Evolutionary conservation across 768 basidiomycete genomes (phyloP).

Genomic region (Mrakia frigida): DNA sequence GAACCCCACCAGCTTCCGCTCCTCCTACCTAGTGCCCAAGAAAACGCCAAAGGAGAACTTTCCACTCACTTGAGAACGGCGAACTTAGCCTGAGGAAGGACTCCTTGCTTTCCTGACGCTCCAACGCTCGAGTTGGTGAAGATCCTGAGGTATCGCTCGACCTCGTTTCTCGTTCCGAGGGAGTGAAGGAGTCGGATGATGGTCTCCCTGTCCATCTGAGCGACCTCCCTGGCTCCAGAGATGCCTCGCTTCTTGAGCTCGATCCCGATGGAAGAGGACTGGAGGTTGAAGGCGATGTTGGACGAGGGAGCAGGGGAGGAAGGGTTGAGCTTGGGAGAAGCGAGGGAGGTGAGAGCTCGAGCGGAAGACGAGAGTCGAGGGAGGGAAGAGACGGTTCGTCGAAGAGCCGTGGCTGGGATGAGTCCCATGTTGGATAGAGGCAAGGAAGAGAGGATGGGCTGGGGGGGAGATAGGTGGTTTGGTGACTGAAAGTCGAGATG

Average conservation of each 20-base stretch:
- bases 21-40: too few relatives aligned
- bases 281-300: conserved; percentile 22
- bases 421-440: neutral
- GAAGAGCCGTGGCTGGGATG: conserved; percentile 1
- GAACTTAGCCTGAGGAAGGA: conserved; percentile 65
- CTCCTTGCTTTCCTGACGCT: conserved; percentile 46
- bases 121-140: conserved; percentile 90
- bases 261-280: conserved; percentile 4
- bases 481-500: neutral
- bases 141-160: conserved; percentile 95
- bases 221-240: conserved; percentile 22
- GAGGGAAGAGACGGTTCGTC: neutral
- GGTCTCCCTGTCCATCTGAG: conserved; percentile 56
- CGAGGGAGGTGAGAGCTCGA: conserved; percentile 22
- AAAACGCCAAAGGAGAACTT: neutral
- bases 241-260: conserved; percentile 28
- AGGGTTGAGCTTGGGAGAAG: conserved; percentile 20
- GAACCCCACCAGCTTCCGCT: neutral
- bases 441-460: neutral
- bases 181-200: conserved; percentile 95
- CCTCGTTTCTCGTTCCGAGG: conserved; percentile 92
- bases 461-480: neutral
- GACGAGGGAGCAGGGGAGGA: neutral
- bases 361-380: neutral
- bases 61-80: conserved; percentile 75